Conservation (phyloP, 2,329 filamentous ascomycete species). For the Claviceps pusilla region DNA sequence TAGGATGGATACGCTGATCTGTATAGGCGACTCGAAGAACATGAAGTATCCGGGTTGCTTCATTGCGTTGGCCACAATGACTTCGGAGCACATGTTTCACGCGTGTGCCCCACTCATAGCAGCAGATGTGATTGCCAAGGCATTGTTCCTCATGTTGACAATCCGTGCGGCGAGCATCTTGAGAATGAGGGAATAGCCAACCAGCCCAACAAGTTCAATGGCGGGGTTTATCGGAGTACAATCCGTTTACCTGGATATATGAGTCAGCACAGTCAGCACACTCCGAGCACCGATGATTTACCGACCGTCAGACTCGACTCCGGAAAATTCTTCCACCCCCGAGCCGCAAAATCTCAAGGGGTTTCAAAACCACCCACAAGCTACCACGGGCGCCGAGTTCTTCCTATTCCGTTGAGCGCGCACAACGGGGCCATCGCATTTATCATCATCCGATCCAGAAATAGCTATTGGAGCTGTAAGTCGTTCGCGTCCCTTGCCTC, state of each 20-base stretch:
- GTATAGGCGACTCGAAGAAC: not conserved
- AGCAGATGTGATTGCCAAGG: not conserved
- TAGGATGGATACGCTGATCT: not conserved
- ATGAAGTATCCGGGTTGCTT: not conserved
- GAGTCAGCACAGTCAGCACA: not conserved
- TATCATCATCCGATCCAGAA: constrained; percentile 25
- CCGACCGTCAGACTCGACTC: constrained; percentile 7
- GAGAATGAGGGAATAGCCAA: not conserved
- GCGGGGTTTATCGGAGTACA: not conserved
- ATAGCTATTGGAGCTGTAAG: constrained; percentile 20
- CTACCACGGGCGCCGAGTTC: constrained; percentile 25
- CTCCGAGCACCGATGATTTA: constrained; percentile 3
- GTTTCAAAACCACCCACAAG: constrained; percentile 19
- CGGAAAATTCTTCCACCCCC: constrained; percentile 24
- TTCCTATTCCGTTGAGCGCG: constrained; percentile 30
- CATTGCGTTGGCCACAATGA: not conserved
- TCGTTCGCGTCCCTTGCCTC: constrained; percentile 10
- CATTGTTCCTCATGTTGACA: not conserved
- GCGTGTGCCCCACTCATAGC: not conserved
- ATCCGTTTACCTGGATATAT: not conserved
- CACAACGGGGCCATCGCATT: constrained; percentile 25
- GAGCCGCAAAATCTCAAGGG: constrained; percentile 13
- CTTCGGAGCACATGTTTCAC: not conserved
- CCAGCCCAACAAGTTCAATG: not conserved
- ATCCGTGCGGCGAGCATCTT: not conserved